Conservation (phyloP, 495 filamentous ascomycete species). For the Lasiosphaeria ovina region DNA sequence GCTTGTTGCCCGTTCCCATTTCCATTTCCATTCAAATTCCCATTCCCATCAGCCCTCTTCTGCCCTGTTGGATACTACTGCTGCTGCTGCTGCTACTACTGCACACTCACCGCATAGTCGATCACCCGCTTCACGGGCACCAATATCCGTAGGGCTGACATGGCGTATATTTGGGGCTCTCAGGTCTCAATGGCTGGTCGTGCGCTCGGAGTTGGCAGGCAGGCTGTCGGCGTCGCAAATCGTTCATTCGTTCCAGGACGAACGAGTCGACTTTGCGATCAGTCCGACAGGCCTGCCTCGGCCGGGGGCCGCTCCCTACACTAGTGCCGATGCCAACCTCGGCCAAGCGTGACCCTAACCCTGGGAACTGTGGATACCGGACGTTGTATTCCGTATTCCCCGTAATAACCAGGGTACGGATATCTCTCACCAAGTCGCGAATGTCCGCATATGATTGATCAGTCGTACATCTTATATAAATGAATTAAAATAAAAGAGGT, state of each 20-base stretch:
- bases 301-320: constrained; percentile 19
- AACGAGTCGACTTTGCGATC: constrained; percentile 14
- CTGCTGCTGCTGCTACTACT: not conserved
- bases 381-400: no score
- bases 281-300: not conserved
- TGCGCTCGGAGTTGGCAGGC: constrained; percentile 1
- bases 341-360: constrained; percentile 34
- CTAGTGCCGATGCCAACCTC: constrained; percentile 40
- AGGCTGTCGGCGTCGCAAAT: constrained; percentile 7
- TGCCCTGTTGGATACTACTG: not conserved
- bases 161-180: constrained; percentile 34
- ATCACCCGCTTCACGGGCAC: constrained; percentile 98
- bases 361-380: constrained; percentile 7
- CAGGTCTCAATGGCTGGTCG: constrained; percentile 25
- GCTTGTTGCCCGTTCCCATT: not conserved
- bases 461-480: no score
- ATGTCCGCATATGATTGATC: no score
- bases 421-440: not conserved
- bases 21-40: not conserved
- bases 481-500: no score
- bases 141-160: constrained; percentile 87
- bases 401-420: not conserved
- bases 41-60: not conserved
- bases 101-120: constrained; percentile 84
- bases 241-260: constrained; percentile 19